Conservation (phyloP, 2,329 filamentous ascomycete genomes). For the Helminthosporium solani region DNA sequence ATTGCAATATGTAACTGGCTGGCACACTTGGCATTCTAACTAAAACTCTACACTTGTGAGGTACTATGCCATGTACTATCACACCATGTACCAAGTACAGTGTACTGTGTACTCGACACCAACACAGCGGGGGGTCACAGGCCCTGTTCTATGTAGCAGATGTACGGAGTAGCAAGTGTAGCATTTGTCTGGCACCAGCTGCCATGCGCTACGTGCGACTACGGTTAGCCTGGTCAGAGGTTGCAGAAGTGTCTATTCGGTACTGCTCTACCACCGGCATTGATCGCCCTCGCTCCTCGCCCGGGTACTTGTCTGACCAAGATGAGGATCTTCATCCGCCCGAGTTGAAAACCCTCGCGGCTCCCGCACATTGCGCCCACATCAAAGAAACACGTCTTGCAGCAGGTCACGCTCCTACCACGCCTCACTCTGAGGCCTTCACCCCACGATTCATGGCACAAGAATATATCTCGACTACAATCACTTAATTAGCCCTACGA, state of each 20-base stretch:
- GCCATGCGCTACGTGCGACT: neutral
- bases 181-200: neutral
- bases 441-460: neutral
- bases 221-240: neutral
- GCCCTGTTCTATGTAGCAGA: no score
- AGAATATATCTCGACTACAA: neutral
- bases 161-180: no score
- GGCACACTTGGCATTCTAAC: no score
- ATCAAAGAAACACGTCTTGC: neutral
- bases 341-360: constrained; percentile 9
- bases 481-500: constrained; percentile 9
- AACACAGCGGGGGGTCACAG: no score
- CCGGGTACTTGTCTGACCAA: constrained; percentile 17
- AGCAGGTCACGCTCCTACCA: neutral
- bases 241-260: neutral
- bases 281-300: constrained; percentile 25
- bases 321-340: constrained; percentile 21
- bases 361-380: constrained; percentile 1
- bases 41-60: no score
- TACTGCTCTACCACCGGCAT: constrained; percentile 4
- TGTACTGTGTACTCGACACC: no score
- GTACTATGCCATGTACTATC: no score
- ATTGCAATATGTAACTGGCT: no score
- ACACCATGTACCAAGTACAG: no score
- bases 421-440: constrained; percentile 5